These are phyloP conservation scores for Colletotrichum filicis DNA, from an alignment of 2,329 filamentous ascomycete species.

Conservation along the genomic window DNA sequence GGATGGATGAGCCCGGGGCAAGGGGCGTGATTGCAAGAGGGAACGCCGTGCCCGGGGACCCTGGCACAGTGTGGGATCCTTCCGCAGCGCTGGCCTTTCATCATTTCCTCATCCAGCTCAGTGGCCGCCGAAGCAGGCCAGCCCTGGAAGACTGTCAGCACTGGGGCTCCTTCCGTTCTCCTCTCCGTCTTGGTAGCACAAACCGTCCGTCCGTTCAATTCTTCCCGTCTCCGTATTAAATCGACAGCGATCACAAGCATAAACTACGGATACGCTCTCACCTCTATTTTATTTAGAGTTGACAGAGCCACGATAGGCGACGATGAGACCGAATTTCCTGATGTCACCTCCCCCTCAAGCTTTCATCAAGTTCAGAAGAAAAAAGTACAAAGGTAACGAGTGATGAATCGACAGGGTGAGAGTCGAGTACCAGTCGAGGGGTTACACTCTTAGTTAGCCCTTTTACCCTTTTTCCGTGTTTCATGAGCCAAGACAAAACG, in stretches of 20 bases:
- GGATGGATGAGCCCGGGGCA: not conserved
- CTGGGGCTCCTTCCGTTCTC: not conserved
- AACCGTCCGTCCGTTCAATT: not conserved
- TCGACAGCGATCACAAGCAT: not conserved
- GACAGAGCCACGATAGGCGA: conserved; percentile 4
- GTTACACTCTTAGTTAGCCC: not conserved
- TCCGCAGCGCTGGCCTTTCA: not conserved
- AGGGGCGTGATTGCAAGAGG: not conserved
- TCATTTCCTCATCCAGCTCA: conserved; percentile 28
- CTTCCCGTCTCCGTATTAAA: not conserved
- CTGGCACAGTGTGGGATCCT: conserved; percentile 23
- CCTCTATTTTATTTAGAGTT: conserved; percentile 7
- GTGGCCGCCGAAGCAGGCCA: conserved; percentile 5
- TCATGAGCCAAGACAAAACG: conserved; percentile 34
- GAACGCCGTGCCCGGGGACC: conserved; percentile 17
- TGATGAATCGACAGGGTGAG: not conserved
- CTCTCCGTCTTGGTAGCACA: not conserved
- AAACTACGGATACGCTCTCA: not conserved
- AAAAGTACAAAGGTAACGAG: too few species aligned
- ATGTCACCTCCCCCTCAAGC: conserved; percentile 15
- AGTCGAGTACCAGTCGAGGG: not conserved
- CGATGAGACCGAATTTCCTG: conserved; percentile 6
- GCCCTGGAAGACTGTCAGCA: not conserved
- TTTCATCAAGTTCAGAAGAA: not conserved
- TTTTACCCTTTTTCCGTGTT: conserved; percentile 16